These are phyloP conservation scores for Hura crepitans DNA, from an alignment of 441 rosid species.

Conservation along the genomic window DNA sequence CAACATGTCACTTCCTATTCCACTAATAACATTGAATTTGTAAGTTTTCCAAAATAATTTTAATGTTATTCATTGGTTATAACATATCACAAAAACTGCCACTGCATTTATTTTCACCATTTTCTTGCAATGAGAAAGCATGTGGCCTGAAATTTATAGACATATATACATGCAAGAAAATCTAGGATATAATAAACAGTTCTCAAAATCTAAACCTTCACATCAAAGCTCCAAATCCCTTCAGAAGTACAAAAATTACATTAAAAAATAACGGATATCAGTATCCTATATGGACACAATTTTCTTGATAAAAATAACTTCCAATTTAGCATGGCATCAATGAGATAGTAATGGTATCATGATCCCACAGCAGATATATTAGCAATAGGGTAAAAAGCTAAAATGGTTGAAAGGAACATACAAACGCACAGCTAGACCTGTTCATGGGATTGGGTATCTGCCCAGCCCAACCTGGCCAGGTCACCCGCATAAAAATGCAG, in stretches of 20 bases:
- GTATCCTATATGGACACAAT: background rate
- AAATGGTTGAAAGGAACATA: background rate
- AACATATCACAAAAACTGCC: background rate
- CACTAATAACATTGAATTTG: background rate
- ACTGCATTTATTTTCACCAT: background rate
- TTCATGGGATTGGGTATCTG: too few relatives aligned
- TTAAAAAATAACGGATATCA: background rate
- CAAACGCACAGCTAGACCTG: too few relatives aligned
- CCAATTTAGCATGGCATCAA: background rate
- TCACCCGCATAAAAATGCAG: too few relatives aligned
- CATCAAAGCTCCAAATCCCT: background rate
- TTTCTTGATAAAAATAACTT: background rate
- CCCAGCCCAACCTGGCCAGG: too few relatives aligned
- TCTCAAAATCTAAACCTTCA: background rate
- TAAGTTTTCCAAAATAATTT: background rate
- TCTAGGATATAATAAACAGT: background rate
- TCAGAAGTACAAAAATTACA: background rate
- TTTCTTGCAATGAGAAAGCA: background rate
- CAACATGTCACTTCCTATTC: background rate
- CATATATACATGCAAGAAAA: background rate
- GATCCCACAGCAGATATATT: background rate
- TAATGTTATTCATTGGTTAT: background rate
- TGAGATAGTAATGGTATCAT: background rate
- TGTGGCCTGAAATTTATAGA: background rate
- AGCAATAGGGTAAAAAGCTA: background rate